These are phyloP conservation scores for Apocynum venetum DNA, from an alignment of 257 asterid genomes.

Conservation along the genomic window DNA sequence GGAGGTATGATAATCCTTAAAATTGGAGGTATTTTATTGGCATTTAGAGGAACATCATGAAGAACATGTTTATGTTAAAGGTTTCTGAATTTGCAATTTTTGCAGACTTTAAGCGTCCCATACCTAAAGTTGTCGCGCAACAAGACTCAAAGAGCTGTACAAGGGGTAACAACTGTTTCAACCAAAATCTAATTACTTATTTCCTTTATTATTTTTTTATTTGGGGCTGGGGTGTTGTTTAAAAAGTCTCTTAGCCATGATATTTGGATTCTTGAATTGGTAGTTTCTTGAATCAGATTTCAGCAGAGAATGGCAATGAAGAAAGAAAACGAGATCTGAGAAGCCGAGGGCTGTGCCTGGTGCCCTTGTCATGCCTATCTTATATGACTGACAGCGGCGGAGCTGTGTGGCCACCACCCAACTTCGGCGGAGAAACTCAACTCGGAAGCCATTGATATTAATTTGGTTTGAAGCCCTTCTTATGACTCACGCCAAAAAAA, in stretches of 20 bases:
- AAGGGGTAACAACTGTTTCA: constrained; percentile 39
- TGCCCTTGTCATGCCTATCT: constrained; percentile 72
- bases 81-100: too few relatives aligned
- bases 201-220: too few relatives aligned
- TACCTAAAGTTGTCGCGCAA: constrained; percentile 71
- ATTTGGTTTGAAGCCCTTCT: not conserved
- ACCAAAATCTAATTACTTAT: not conserved
- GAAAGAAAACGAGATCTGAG: constrained; percentile 53
- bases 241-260: not conserved
- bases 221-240: too few relatives aligned
- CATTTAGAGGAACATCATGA: not conserved
- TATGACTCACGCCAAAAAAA: not conserved
- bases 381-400: constrained; percentile 63
- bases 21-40: too few relatives aligned
- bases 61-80: too few relatives aligned
- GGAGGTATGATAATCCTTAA: too few relatives aligned
- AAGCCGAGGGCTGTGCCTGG: constrained; percentile 80
- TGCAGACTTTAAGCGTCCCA: constrained; percentile 84
- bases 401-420: constrained; percentile 67
- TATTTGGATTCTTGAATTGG: not conserved
- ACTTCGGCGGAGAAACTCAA: constrained; percentile 51
- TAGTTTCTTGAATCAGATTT: constrained; percentile 14
- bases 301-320: constrained; percentile 29
- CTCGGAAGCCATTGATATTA: not conserved
- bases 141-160: constrained; percentile 41